Conservation (phyloP, 2,329 filamentous ascomycete species). For the Dothiorella sarmentorum region DNA sequence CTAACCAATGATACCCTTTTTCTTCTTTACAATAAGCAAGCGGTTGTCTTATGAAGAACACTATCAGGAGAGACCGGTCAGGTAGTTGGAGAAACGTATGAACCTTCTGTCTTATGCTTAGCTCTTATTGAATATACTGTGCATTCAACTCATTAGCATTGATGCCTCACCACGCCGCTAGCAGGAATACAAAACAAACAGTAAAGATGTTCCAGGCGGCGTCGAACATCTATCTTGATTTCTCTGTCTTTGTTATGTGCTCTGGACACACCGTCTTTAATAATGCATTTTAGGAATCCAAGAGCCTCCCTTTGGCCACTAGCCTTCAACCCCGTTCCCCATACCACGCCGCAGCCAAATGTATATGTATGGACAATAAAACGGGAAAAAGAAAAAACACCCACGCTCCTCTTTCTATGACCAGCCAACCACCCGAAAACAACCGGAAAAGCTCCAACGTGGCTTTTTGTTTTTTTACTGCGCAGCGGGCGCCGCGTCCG, state of each 20-base stretch:
- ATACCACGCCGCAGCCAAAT: slow-evolving; percentile 12
- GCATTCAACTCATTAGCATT: too few relatives aligned
- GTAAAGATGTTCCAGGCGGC: neutral
- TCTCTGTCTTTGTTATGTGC: neutral
- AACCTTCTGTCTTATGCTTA: too few relatives aligned
- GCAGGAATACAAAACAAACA: too few relatives aligned
- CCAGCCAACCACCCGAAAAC: slow-evolving; percentile 1
- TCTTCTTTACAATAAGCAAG: too few relatives aligned
- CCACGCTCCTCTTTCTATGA: slow-evolving; percentile 15
- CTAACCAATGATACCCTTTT: too few relatives aligned
- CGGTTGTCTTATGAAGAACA: too few relatives aligned
- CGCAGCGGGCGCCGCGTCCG: slow-evolving; percentile 22
- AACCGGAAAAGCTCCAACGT: neutral
- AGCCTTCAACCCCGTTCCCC: neutral
- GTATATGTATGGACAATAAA: slow-evolving; percentile 9
- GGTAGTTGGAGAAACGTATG: too few relatives aligned
- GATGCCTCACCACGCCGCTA: too few relatives aligned
- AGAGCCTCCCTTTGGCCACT: neutral
- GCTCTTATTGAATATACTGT: too few relatives aligned
- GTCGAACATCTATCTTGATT: neutral
- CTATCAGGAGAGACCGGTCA: too few relatives aligned
- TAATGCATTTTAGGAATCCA: slow-evolving; percentile 17
- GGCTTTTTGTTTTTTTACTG: slow-evolving; percentile 6
- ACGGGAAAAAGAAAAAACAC: neutral
- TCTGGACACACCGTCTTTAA: neutral